A percentile compares a stretch with the other conserved stretches of the same genome.
These are phyloP conservation scores for Flaveria floridana DNA, from an alignment of 140 eudicot genomes.

Conservation along the genomic window DNA sequence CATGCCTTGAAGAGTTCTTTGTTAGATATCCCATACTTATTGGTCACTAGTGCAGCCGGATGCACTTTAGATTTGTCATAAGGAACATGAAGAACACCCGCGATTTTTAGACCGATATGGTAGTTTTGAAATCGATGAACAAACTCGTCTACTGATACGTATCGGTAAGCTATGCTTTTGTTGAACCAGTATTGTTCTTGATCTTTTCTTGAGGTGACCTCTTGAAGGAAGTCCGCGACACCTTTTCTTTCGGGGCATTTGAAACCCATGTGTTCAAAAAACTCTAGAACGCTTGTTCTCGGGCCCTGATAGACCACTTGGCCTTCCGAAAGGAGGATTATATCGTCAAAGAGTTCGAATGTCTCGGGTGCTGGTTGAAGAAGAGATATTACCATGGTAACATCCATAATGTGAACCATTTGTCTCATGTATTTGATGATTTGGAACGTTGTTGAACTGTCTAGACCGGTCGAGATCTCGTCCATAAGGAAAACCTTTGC, in stretches of 20 bases:
- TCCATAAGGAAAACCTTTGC: slow-evolving; percentile 58
- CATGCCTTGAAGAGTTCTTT: slow-evolving; percentile 50
- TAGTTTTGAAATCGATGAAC: slow-evolving; percentile 43
- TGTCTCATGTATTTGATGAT: slow-evolving; percentile 55
- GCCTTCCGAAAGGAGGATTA: slow-evolving; percentile 58
- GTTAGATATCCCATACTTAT: slow-evolving; percentile 51
- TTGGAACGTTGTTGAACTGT: slow-evolving; percentile 62
- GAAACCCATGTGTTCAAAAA: slow-evolving; percentile 57
- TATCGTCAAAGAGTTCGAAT: slow-evolving; percentile 55
- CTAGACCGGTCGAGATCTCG: slow-evolving; percentile 61
- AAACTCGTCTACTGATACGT: slow-evolving; percentile 48
- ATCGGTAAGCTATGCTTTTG: slow-evolving; percentile 44
- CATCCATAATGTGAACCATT: slow-evolving; percentile 56
- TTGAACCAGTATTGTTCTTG: slow-evolving; percentile 60
- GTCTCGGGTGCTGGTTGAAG: slow-evolving; percentile 70
- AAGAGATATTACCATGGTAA: slow-evolving; percentile 57
- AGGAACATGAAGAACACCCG: slow-evolving; percentile 41
- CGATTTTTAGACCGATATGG: slow-evolving; percentile 38
- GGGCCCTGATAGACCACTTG: slow-evolving; percentile 63
- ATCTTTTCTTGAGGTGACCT: slow-evolving; percentile 61
- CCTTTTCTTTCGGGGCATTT: slow-evolving; percentile 68
- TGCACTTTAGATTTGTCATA: slow-evolving; percentile 48
- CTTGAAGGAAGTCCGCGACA: slow-evolving; percentile 57
- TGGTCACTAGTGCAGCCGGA: slow-evolving; percentile 55
- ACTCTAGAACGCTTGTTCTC: slow-evolving; percentile 47